Evolutionary conservation across 2,329 filamentous ascomycete genomes (phyloP), one percentile per base, ranked within the genome.

Genomic region (Cladosporium sp.): DNA sequence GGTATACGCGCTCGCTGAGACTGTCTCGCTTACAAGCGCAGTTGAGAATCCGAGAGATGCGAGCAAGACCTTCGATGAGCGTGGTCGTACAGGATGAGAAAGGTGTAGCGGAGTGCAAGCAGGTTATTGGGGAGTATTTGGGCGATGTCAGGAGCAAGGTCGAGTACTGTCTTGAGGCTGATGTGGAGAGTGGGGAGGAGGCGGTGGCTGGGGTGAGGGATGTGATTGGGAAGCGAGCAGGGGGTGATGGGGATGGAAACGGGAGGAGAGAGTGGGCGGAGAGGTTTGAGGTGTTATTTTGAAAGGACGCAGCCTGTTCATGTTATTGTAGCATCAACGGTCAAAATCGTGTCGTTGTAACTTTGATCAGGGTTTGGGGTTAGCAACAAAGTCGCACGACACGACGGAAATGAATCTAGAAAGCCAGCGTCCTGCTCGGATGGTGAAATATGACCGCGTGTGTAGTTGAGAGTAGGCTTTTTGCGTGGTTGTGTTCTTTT

Each of bases 21-120:
- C 67, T 74, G 8, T 79, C 86, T 1, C 83, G 88, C 0, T 75
- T 85, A 6, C 82, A 84, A 15, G 88, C 88, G 0, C 88, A 92
- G 69, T 73, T 79, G 0, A 80, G 88, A 0, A 80, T 90, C 20
- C 82, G 88, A 38, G 77, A 80, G 19, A 84, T 85, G 0, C 77
- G 80, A 20, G 74, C 75, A 22, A 66, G 74, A 1, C 84, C 84
- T 1, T 76, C 79, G 15, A 86, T 86, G 68, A 77, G 78, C 7
- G 78, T 90, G 37, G 80, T 84, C 11, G 79, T 91, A 1, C 68
- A 73, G 34, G 74, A 78, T 3, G 70, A 73, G 36, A 71, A 76
- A 1, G 71, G 79, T 14, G 83, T 83, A 0, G 70, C 72, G 1
- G 65, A 84, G 0, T 70, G 78, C 1, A 80, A 86, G 30, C 83